These are phyloP conservation scores for Ganoderma sinense DNA, from an alignment of 1,284 basidiomycete species.

Conservation along the genomic window DNA sequence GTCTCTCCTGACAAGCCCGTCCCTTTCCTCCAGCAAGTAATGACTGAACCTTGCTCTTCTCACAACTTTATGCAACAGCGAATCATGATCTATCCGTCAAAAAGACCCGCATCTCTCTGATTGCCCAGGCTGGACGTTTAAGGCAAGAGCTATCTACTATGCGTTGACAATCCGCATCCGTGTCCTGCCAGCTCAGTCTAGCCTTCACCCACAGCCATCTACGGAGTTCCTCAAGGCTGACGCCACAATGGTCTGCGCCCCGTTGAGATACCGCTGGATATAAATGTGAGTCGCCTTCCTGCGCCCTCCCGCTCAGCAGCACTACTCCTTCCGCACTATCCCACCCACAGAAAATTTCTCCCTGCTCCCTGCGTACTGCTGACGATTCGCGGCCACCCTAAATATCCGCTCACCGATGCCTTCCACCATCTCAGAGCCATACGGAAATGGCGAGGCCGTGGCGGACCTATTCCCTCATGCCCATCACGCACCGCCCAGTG, in stretches of 20 bases:
- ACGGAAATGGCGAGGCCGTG: background rate
- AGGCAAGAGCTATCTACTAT: conserved; percentile 6
- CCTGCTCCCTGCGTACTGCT: background rate
- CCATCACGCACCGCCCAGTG: background rate
- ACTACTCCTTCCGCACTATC: background rate
- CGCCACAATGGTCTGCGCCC: background rate
- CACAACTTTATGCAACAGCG: no score
- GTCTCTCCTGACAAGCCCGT: background rate
- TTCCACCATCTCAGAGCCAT: background rate
- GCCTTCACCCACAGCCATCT: conserved; percentile 11
- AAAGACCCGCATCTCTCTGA: background rate
- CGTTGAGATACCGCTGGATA: background rate
- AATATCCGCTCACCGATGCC: background rate
- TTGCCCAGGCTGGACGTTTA: background rate
- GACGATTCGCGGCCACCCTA: background rate
- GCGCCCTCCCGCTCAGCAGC: background rate
- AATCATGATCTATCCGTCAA: background rate
- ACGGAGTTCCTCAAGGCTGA: conserved; percentile 5
- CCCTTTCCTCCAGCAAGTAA: background rate
- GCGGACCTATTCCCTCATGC: background rate
- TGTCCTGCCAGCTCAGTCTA: conserved; percentile 14
- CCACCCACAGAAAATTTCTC: background rate
- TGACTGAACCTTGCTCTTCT: background rate
- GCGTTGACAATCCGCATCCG: background rate
- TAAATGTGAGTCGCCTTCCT: background rate